phyloP scores from a whole-genome alignment of 2,329 filamentous ascomycete genomes.

The Colletotrichum paranaense region DNA sequence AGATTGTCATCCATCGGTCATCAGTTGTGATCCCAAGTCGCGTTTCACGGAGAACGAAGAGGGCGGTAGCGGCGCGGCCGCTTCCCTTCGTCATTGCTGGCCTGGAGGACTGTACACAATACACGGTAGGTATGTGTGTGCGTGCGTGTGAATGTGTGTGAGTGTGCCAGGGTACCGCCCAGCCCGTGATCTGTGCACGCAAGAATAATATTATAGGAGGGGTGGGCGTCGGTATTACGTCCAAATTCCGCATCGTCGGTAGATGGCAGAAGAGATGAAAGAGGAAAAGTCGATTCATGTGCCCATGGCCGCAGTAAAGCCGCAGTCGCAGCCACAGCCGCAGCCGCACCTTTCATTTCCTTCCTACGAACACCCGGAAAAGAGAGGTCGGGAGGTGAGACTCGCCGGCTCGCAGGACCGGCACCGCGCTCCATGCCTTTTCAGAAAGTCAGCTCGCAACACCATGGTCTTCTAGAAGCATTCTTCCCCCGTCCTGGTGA shows the following conservation, averaged over 20 bases:
- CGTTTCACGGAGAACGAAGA: not conserved
- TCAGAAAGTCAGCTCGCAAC: constrained; percentile 5
- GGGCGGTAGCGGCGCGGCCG: not conserved
- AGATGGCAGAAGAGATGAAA: constrained; percentile 20
- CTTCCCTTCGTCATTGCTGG: not conserved
- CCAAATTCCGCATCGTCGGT: constrained; percentile 23
- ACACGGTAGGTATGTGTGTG: not conserved
- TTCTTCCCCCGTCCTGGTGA: constrained; percentile 26
- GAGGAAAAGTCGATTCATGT: constrained; percentile 11
- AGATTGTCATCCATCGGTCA: not conserved
- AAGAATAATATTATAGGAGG: constrained; percentile 8
- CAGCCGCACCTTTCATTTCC: not conserved
- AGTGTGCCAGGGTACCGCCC: not conserved
- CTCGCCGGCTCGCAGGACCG: constrained; percentile 24
- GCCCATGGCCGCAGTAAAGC: constrained; percentile 26
- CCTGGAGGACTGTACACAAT: not conserved
- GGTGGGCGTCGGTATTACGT: constrained; percentile 18
- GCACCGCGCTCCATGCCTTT: not conserved
- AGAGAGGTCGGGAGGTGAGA: not conserved
- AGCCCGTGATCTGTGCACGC: constrained; percentile 18
- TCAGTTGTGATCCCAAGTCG: not conserved
- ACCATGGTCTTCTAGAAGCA: constrained; percentile 32
- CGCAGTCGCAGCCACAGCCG: not conserved
- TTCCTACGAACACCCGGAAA: not conserved
- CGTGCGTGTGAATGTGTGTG: not conserved